phyloP scores from a whole-genome alignment of 139 green algal species.

The Haematococcus lacustris region DNA sequence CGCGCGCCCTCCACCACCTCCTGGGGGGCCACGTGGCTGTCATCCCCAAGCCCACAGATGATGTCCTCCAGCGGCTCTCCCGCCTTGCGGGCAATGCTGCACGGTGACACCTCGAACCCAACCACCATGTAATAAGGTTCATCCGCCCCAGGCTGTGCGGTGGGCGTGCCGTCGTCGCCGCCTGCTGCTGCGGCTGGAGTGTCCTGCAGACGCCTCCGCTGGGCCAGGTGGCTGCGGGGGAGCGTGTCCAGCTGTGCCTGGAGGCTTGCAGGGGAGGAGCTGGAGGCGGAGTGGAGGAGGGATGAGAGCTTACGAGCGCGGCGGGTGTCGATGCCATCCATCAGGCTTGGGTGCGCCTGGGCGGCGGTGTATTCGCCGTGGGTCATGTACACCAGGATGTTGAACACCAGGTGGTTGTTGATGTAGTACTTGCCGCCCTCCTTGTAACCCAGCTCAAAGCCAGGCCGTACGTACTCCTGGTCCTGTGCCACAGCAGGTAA shows the following conservation, averaged over 20 bases:
- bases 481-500: constrained; percentile 42
- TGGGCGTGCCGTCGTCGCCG: not conserved
- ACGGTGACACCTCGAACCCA: constrained; percentile 86
- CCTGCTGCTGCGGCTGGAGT: not conserved
- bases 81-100: constrained; percentile 64
- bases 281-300: no score
- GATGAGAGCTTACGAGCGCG: no score
- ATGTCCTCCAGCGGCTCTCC: constrained; percentile 52
- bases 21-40: not conserved
- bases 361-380: constrained; percentile 67
- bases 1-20: constrained; percentile 65
- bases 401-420: constrained; percentile 95
- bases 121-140: constrained; percentile 62
- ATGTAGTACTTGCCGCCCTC: constrained; percentile 67
- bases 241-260: no score
- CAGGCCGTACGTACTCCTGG: constrained; percentile 60
- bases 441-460: constrained; percentile 80
- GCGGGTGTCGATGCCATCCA: no score
- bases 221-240: not conserved
- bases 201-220: not conserved
- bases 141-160: not conserved
- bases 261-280: no score
- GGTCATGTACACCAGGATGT: constrained; percentile 81
- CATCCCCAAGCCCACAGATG: constrained; percentile 49
- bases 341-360: no score